Evolutionary conservation across 1,284 basidiomycete species (phyloP), one percentile per base, ranked within the genome.

Genomic region (Irpex sp.): DNA sequence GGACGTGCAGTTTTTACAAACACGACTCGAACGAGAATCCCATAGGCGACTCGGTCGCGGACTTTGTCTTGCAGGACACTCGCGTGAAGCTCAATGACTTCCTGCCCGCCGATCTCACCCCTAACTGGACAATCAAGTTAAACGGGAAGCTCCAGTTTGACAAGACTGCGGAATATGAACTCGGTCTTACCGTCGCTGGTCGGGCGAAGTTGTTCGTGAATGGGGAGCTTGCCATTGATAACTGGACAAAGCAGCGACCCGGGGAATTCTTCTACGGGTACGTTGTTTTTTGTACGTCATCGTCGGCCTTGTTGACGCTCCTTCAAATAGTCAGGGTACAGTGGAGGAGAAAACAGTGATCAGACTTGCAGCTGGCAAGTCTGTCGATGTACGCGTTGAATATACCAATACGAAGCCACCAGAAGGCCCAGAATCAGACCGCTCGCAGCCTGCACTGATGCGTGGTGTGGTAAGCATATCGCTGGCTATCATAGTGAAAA

Each of bases 161-260:
- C 72, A 79, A 60, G 83, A 88, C 70, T 75, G 79, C 62, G 69
- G 67, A 80, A 26, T 93, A 89, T 70, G 86, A 92, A 68, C 88
- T 93, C 63, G 91, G 91, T 1, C 71, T 94, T 61, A 86, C 81
- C 11, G 84, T 85, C n/a, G 84, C 89, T 55, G 92, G 92, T 5
- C 79, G 83, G 36, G 84, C 85, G 4, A 86, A 87, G 72, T 76
- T 92, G 3, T 92, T 79, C 75, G 74, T 92, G n/a, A 74, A 91
- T 66, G 85, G 80, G 13, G 72, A 85, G 69, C 71, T 89, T 62
- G 76, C 82, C 3, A 84, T 91, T 60, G 88, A 92, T 72, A 90
- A 91, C 69, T 88, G 86, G 83, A 86, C 85, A 13, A 82, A 82
- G 64, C 86, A 88, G 72, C 84, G 82, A 4, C 85, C 86, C 0